These are phyloP conservation scores for Ceratobasidium sp. DNA, from an alignment of 1,284 basidiomycete genomes.

Conservation along the genomic window DNA sequence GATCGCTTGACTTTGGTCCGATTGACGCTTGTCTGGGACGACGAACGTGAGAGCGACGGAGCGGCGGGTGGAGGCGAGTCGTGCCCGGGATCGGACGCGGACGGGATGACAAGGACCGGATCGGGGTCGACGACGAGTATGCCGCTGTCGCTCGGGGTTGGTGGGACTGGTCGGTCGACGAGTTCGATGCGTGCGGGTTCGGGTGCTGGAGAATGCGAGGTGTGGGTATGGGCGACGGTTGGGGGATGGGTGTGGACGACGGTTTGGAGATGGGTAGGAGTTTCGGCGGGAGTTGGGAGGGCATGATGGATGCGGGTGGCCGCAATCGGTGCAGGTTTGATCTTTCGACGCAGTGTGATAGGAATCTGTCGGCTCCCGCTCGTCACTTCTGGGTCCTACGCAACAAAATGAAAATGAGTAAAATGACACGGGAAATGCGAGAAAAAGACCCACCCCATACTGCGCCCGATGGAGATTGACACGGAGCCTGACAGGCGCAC, in stretches of 20 bases:
- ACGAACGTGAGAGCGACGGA: constrained; percentile 4
- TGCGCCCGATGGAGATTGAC: constrained; percentile 34
- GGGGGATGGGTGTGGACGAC: not conserved
- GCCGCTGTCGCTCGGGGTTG: not conserved
- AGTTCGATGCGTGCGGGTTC: constrained; percentile 35
- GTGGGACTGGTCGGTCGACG: constrained; percentile 22
- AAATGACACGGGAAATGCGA: not conserved
- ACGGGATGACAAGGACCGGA: constrained; percentile 15
- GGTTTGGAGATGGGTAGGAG: not conserved
- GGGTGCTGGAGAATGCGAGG: not conserved
- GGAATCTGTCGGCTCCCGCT: constrained; percentile 16
- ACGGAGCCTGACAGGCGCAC: constrained; percentile 25
- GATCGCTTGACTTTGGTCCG: constrained; percentile 28
- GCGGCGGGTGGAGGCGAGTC: not conserved
- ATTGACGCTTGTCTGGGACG: constrained; percentile 5
- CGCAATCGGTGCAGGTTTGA: constrained; percentile 15
- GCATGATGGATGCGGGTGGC: constrained; percentile 14
- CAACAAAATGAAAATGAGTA: not conserved
- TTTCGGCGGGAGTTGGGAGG: not conserved
- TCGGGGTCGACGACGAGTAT: not conserved
- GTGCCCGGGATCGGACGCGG: constrained; percentile 3
- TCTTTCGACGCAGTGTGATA: constrained; percentile 37
- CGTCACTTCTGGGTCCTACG: constrained; percentile 34
- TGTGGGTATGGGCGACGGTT: not conserved
- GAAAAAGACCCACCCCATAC: constrained; percentile 29